Evolutionary conservation across 2,329 filamentous ascomycete genomes (phyloP), one percentile per base, ranked within the genome.

Genomic region (Corinectria fuckeliana): DNA sequence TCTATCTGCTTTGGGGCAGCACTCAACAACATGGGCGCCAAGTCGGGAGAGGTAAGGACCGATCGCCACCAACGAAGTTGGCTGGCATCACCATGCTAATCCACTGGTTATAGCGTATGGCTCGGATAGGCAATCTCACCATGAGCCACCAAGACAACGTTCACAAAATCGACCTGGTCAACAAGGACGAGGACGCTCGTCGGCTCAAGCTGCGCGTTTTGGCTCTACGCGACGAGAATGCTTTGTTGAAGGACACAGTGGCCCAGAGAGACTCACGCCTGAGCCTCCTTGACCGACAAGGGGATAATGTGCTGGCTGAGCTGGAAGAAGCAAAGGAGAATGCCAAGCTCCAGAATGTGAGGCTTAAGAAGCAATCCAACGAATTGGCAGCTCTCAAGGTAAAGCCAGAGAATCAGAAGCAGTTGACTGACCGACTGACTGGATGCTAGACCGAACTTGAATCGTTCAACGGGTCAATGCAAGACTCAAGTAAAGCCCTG

Each of bases 111-210:
- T 49, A 86, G 83, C 79, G 77, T 58, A 72, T 75, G 56, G 75
- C 79, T 58, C 74, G 74, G 25, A 77, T 85, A 32, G 82, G 84
- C 63, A 75, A 81, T 21, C 82, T 93, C 52, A 91, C 96, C 72
- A 77, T 90, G 61, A 85, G 85, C 68, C 91, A 93, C 73, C 86
- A 90, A 65, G 82, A 84, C 60, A 85, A 83, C 64, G 76, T 85
- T 54, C 87, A 89, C 66, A 81, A 88, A 54, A 84, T 90, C 32
- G 85, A 91, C 52, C 79, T 89, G 10, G 81, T 96, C 55, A 79
- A 86, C 65, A 91, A 91, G 69, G 87, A 92, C 64, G 93, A 98
- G 74, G 86, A 89, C 60, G 81, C 86, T 36, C 88, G 93, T 47
- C 84, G 88, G 64, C 76, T 92, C 51, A 87, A 87, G 65, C 82